Base-by-base conservation (phyloP, 805 yeast genomes). In the Scheffersomyces stipitis region DNA sequence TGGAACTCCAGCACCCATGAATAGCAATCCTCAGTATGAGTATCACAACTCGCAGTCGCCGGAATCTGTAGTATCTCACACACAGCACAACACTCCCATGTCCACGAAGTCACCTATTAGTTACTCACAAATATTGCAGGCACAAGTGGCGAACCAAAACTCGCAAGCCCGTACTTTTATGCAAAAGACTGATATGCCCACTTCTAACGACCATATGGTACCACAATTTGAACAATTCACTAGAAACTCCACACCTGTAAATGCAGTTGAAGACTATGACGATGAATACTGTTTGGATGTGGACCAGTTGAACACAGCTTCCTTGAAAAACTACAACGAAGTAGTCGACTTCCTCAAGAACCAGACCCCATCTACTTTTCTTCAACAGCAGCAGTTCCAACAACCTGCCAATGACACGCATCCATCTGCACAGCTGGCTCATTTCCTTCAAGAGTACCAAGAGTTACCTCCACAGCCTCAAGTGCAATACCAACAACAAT, bases 271-370 rank as follows among this genome's bases (percentile, higher is more conserved):
- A 12, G 71, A 67, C 42, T 67, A 64, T 43, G 73, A 68, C 41
- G 73, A 68, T 39, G 72, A 66, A 24, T 68, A 47, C 42, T 68
- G 75, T 47, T 60, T 68, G 37, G 73, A 68, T 44, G 51, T 62
- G 10, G 73, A 68, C 37, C 74, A 69, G 48, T 58, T 67, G 56
- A 57, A 58, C 36, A 28, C 34, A 15, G 45, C 45, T 10, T 36
- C 43, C 5, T 38, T 41, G 37, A 44, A 44, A 34, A 38, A 40
- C 39, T 40, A 35, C 33, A 40, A 43, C 31, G 46, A 42, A 32
- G 36, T 42, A n/a, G 36, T 42, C 6, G 35, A 35, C 22, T 36
- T 30, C 26, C 38, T 42, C 42, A 38, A 38, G 31, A 7, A 20
- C 9, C 24, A 20, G 24, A 10, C 24, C 24, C 24, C 7, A 10